Base-by-base conservation (phyloP, 202 grass and related monocot species). In the Zizania palustris region DNA sequence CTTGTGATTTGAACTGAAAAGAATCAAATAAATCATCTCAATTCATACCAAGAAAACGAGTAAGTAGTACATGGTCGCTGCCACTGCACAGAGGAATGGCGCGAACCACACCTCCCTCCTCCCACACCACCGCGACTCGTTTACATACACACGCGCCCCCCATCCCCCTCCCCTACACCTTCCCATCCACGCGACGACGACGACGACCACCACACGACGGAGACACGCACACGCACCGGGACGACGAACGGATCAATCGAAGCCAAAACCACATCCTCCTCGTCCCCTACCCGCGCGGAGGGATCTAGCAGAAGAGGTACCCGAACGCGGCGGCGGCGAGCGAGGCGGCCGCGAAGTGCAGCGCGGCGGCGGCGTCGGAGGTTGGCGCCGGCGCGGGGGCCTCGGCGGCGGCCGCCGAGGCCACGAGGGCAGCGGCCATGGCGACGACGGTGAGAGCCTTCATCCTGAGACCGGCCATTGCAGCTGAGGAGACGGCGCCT, bases 11-110 rank as follows among this genome's bases (percentile, higher is more conserved):
- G 60, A 38, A 50, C 35, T 71, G 40, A 14, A 67, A 65, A 74
- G 74, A 80, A 88, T 81, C 81, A 72, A 88, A 81, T 81, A 88
- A 88, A 88, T 88, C 58, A 74, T 84, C 86, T 80, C 82, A 81
- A 77, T 81, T 72, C 16, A 79, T 74, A 71, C 54, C 12, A 56
- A 80, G 46, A 71, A 70, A 16, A 28, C 60, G 46, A 59, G 46
- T 22, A 42, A 69, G 48, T 76, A 69, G 48, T 76, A 88, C 81
- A 80, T 45, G 69, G 58, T 49, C 48, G 34, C 11, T 71, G 42
- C 71, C 65, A 60, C n/a, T n/a, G n/a, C 76, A 45, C 56, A 80
- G 59, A 55, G 51, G 19, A 88, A 71, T 66, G 81, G 75, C 63
- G 74, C 67, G 66, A 68, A 74, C 75, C 72, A 22, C 60, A 16